Base-by-base conservation (phyloP, 1,284 basidiomycete genomes). In the Mycena citricolor region DNA sequence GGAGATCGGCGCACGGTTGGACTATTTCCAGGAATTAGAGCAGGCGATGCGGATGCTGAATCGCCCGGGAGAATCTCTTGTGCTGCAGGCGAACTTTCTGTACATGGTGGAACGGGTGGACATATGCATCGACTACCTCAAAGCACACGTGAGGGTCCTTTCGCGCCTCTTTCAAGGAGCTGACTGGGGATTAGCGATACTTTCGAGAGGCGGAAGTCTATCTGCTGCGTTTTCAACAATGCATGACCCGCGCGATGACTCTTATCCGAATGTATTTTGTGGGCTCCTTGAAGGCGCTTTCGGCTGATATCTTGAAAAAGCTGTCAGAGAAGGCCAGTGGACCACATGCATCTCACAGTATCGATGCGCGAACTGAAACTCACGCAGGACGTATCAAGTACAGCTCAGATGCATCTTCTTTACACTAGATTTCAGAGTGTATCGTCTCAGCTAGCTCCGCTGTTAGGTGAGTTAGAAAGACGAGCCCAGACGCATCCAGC, bases 181-280 rank as follows among this genome's bases (percentile, higher is more conserved):
- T 57, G 13, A 59, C 17, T 4, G 31, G 8, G 26, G 39, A 47
- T 24, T 57, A 97, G 91, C 79, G 90, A 54, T 84, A 93, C 61
- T 97, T 86, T 67, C 79, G 79, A 56, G 94, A 97, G 68, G 83
- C 92, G 8, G 91, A 95, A 58, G 71, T 97, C 14, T 97, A 95
- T 62, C 71, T 95, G 8, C 74, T 97, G 16, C 83, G 94, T 19
- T 97, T 94, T 67, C 92, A 94, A 58, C 94, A 97, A 66, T 97
- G 94, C 64, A 84, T 97, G 77, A 94, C 90, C 0, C 81, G 94
- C 25, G 89, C 91, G 17, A 95, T 97, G 93, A 95, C 92, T 0
- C 74, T 97, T 39, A 91, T 97, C 68, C 94, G 90, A 61, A 91
- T 97, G 79, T 92, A 87, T 66, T 94, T 95, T 57, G 83, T 94